Conservation (phyloP, 140 eudicot species). For the Cichorium intybus region DNA sequence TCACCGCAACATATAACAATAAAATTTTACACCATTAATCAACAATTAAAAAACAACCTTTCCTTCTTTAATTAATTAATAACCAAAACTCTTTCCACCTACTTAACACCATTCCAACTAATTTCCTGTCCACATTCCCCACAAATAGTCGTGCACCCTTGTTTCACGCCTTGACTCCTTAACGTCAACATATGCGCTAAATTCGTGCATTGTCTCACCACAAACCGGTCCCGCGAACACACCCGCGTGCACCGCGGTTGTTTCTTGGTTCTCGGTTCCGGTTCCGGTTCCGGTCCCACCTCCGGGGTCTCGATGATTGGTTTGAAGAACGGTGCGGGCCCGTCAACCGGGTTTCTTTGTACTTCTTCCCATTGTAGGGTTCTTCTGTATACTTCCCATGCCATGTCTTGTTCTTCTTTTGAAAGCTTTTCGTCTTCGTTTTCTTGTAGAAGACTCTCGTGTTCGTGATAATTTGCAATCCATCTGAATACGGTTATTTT, state of each 20-base stretch:
- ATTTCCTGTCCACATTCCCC: conserved; percentile 88
- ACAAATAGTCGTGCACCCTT: conserved; percentile 75
- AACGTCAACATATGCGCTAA: conserved; percentile 70
- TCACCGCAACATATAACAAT: conserved; percentile 10
- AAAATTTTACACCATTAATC: conserved; percentile 9
- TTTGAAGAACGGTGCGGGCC: conserved; percentile 23
- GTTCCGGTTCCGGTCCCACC: conserved; percentile 25
- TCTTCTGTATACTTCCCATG: conserved; percentile 86
- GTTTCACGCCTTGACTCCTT: conserved; percentile 71
- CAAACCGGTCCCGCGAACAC: conserved; percentile 42
- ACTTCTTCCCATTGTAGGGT: conserved; percentile 88
- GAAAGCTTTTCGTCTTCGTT: conserved; percentile 95
- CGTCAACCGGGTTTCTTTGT: conserved; percentile 44
- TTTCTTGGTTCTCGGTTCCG: conserved; percentile 27
- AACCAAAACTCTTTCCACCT: conserved; percentile 18
- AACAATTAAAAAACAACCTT: conserved; percentile 11
- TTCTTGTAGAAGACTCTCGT: conserved; percentile 88
- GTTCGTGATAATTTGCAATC: conserved; percentile 96
- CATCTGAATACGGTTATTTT: conserved; percentile 54
- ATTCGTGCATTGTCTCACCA: conserved; percentile 57
- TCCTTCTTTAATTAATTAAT: not conserved
- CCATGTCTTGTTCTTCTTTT: conserved; percentile 96
- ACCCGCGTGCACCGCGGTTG: conserved; percentile 29
- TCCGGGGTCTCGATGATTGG: conserved; percentile 21
- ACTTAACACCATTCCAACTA: conserved; percentile 49